Base-by-base conservation (phyloP, 257 asterid species). In the Fraxinus anomala region DNA sequence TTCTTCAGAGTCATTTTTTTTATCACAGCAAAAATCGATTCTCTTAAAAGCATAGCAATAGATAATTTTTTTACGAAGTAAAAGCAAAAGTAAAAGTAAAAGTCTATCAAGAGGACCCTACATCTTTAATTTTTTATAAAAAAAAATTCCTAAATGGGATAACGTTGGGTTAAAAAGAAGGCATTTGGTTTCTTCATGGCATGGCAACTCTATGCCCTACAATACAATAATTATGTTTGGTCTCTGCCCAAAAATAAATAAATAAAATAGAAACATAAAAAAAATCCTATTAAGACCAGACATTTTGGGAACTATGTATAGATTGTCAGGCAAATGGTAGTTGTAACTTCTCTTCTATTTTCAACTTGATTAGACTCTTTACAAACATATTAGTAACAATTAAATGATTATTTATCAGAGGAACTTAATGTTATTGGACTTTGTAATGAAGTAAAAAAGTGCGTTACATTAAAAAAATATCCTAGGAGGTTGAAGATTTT, bases 121-220 rank as follows among this genome's bases (percentile, higher is more conserved):
- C 14, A 17, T 12, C 16, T 3, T 11, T 12, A 49, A 14, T 16
- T 13, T 19, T 16, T 1, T 14, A 0, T 2, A 51, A 51, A 17
- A 51, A 51, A 51, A 17, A 51, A 51, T 1, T 4, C 6, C 3
- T 4, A 54, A 54, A 19, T 16, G 9, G 1, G 63, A 49, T 49
- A 54, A 54, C n/a, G 65, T 17, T 54, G 24, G 65, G 28, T 6
- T 17, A 39, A 42, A 54, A 17, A 54, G 40, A 72, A 26, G 73
- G 17, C n/a, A 66, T 30, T 72, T 21, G 40, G 82, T 44, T 79
- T 69, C 82, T 77, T 70, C 66, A 59, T 59, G 67, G 40, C 68
- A 61, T 30, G 74, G 72, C 74, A 59, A 6, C 13, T 59, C 31
- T 59, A 59, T 65, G 2, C 82, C 78, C 77, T 66, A 66, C 78